Base-by-base conservation (phyloP, 2,329 filamentous ascomycete genomes). In the Calonectria naviculata region DNA sequence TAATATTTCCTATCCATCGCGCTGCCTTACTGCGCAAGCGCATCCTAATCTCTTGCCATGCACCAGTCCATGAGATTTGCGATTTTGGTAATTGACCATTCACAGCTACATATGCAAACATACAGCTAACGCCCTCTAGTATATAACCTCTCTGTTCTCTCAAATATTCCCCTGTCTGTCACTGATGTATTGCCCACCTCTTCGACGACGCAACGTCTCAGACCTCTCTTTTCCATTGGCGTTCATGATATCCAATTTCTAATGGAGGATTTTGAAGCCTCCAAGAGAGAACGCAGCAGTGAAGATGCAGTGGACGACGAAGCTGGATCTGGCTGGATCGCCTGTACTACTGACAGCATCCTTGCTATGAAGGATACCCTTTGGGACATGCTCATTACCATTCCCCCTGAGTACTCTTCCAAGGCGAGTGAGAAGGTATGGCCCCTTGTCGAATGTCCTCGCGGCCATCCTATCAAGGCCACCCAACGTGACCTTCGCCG, bases 331-430 rank as follows among this genome's bases (percentile, higher is more conserved):
- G 94, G 95, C 44, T 99, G 95, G 95, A 92, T 98, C 70, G 97
- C 96, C 15, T 98, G 95, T 82, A 98, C 96, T 4, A 98, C 96
- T 2, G 97, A 99, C 84, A 96, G 94, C 79, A 97, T 99, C 70
- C 88, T 99, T 17, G 92, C 91, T 56, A 93, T 94, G 83, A 98
- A 98, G 84, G 90, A 92, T 62, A 90, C 93, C 2, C 89, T 99
- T 3, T 98, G 95, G 87, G 97, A 99, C 80, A 88, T 98, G 77
- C 89, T 98, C 44, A 92, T 98, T 71, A 94, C 94, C 65, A 89
- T 98, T 79, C 94, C 95, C 0, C 88, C 91, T 1, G 82, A 88
- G 7, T 86, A 92, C 76, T 84, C 90, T 4, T 85, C 89, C 65
- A 85, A 90, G 52, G 89, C 89, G 9, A 85, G 87, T 29, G 87